A percentile compares a stretch with the other conserved stretches of the same genome.
Conservation (phyloP, 2,329 filamentous ascomycete species). For the Botrytis deweyae region DNA sequence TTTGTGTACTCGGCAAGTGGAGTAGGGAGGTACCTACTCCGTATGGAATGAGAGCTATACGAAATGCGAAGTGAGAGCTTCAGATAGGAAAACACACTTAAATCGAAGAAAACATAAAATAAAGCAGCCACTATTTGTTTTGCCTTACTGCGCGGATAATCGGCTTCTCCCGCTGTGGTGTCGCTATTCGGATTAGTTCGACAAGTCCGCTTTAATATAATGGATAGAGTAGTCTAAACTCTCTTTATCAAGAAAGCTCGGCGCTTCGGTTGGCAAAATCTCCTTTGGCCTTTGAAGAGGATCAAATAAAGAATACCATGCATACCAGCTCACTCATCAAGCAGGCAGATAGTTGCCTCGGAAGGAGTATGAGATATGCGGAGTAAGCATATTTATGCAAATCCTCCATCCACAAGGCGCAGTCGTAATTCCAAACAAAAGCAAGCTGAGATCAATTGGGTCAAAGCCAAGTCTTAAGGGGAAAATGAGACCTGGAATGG, state of each 20-base stretch:
- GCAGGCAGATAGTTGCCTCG: background rate
- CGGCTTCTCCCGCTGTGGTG: background rate
- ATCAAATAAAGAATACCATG: background rate
- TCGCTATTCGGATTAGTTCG: too few relatives aligned
- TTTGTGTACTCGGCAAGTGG: background rate
- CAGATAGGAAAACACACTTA: background rate
- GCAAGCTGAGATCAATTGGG: background rate
- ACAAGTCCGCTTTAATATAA: background rate
- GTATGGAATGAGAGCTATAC: background rate
- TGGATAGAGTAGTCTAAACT: background rate
- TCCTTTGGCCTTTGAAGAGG: background rate
- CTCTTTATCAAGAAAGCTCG: background rate
- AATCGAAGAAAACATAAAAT: background rate
- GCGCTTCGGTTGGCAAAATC: background rate
- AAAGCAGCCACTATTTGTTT: background rate
- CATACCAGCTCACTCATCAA: background rate
- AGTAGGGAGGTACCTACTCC: background rate
- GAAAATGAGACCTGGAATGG: background rate
- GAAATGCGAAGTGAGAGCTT: background rate
- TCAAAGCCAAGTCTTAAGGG: background rate
- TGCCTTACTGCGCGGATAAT: background rate
- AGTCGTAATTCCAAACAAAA: background rate
- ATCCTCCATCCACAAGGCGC: background rate
- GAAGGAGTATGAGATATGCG: background rate
- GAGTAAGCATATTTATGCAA: background rate